Conservation (phyloP, 495 filamentous ascomycete species). For the Collariella sp. region DNA sequence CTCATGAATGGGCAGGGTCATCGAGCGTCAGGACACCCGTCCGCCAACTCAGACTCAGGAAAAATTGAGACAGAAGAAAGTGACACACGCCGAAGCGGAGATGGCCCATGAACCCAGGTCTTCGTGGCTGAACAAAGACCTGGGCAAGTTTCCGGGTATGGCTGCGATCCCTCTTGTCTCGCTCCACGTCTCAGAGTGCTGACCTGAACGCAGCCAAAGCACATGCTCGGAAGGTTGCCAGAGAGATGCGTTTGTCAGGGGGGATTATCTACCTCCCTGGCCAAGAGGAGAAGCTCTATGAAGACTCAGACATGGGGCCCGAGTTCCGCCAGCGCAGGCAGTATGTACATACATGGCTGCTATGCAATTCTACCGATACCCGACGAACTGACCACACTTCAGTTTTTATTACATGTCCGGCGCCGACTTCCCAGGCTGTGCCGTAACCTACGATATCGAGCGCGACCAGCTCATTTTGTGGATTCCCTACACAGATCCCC, state of each 20-base stretch:
- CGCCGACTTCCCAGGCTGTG: conserved; percentile 51
- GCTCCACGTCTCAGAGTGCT: not conserved
- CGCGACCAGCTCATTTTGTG: conserved; percentile 50
- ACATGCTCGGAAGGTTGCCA: conserved; percentile 66
- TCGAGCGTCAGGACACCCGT: conserved; percentile 12
- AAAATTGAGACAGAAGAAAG: too few relatives aligned
- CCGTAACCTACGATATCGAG: conserved; percentile 55
- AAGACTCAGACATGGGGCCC: conserved; percentile 52
- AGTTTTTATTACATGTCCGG: conserved; percentile 63
- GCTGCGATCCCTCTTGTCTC: not conserved
- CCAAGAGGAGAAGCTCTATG: conserved; percentile 38
- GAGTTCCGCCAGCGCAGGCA: conserved; percentile 59
- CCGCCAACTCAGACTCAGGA: not conserved
- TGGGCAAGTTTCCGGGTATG: conserved; percentile 26
- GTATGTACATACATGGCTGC: conserved; percentile 19
- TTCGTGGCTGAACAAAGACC: conserved; percentile 13
- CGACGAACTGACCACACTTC: not conserved
- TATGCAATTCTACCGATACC: not conserved
- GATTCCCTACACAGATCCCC: conserved; percentile 49
- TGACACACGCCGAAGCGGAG: too few relatives aligned
- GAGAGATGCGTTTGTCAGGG: conserved; percentile 49
- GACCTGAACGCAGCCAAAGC: conserved; percentile 54
- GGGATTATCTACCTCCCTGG: conserved; percentile 59
- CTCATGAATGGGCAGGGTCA: not conserved
- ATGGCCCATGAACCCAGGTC: not conserved